A percentile compares a stretch with the other conserved stretches of the same genome.
These are phyloP conservation scores for Medicago ruthenica DNA, from an alignment of 306 rosid genomes.

Conservation along the genomic window DNA sequence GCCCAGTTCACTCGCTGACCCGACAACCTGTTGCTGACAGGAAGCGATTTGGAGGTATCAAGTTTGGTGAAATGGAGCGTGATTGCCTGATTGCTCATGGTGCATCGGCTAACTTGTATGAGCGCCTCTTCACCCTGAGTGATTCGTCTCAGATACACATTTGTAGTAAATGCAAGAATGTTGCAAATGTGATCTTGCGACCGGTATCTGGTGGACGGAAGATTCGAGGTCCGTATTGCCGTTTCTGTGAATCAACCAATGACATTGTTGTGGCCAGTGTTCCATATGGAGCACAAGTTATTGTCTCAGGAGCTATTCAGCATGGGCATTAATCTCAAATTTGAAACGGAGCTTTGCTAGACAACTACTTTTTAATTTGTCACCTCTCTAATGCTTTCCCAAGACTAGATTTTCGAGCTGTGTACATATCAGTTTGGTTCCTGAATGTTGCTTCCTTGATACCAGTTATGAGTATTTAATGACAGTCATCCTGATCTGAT, in stretches of 20 bases:
- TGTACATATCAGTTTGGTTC: slow-evolving; percentile 35
- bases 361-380: background rate
- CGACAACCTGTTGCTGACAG: slow-evolving; percentile 97
- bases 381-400: slow-evolving; percentile 2
- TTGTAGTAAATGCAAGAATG: slow-evolving; percentile 77
- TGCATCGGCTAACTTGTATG: slow-evolving; percentile 92
- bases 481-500: background rate
- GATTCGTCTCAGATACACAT: slow-evolving; percentile 88
- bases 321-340: slow-evolving; percentile 94
- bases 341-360: slow-evolving; percentile 74
- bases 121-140: slow-evolving; percentile 92
- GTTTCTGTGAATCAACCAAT: slow-evolving; percentile 70
- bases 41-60: slow-evolving; percentile 94
- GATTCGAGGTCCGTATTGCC: slow-evolving; percentile 91
- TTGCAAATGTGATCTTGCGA: slow-evolving; percentile 74
- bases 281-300: slow-evolving; percentile 90
- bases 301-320: slow-evolving; percentile 92
- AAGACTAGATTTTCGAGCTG: slow-evolving; percentile 23
- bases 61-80: slow-evolving; percentile 99
- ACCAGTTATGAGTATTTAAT: background rate
- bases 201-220: slow-evolving; percentile 77
- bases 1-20: slow-evolving; percentile 97
- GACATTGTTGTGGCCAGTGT: slow-evolving; percentile 77
- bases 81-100: slow-evolving; percentile 97
- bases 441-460: slow-evolving; percentile 22